Evolutionary conservation across 2,329 filamentous ascomycete genomes (phyloP), one percentile per base, ranked within the genome.

Genomic region (Diaporthe amygdali): DNA sequence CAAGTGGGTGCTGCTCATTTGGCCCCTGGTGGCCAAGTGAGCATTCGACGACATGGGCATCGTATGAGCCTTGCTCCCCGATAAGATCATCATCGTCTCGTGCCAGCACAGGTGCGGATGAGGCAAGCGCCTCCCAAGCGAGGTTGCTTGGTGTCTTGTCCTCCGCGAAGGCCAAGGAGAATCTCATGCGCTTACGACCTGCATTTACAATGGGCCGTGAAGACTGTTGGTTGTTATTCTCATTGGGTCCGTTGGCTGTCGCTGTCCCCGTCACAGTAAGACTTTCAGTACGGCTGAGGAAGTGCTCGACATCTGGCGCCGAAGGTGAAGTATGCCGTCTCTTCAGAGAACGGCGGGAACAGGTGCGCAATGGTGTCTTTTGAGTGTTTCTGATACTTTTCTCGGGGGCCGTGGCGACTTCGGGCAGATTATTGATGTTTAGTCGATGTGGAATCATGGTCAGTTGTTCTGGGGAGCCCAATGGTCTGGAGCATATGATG

Each of bases 271-370:
- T 12, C 32, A 54, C 41, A 15, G 22, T 3, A 37, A 68, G 52
- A 49, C 51, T 56, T 27, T 51, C n/a, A 22, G 34, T 54, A 22
- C 68, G 55, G 9, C 25, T 20, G 46, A 66, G 32, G 15, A 39
- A 22, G 12, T 10, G 59, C n/a, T 51, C 49, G 10, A 46, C 52
- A 7, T 52, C 47, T 9, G 14, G 22, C 14, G n/a, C 25, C 20
- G 55, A 14, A 7, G 39, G 25, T 15, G 41, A 44, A 6, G 54
- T 71, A 25, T 46, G 55, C 27, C 54, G 39, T 52, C 68, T 59
- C 34, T 56, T 72, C 20, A 63, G 55, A 27, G 22, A 52, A 46
- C 52, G 69, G 47, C 66, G 69, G 46, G 71, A 71, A 52, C 66
- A 71, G 10, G 69, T 71, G 25, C 64, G 70, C 34, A 69, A 15